Evolutionary conservation across 2,329 filamentous ascomycete species (phyloP).

Genomic region (Colletotrichum sp.): DNA sequence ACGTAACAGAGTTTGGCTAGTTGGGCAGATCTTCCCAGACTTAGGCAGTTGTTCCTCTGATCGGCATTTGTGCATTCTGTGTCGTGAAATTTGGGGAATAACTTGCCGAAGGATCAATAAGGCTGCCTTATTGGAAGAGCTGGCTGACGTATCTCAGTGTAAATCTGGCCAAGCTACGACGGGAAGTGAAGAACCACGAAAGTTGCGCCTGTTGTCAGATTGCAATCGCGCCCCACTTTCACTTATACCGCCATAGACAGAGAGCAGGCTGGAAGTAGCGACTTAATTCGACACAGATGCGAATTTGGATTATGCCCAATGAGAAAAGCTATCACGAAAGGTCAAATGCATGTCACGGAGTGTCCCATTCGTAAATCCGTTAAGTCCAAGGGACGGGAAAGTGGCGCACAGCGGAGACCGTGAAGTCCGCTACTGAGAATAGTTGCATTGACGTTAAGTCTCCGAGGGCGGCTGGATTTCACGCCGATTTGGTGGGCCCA

Average conservation of each 20-base stretch:
- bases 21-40: background rate
- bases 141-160: rapidly evolving
- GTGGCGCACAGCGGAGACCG: background rate
- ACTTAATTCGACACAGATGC: background rate
- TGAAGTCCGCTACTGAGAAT: background rate
- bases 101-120: background rate
- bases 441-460: background rate
- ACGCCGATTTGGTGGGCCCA: conserved; percentile 5
- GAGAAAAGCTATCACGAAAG: background rate
- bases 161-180: rapidly evolving
- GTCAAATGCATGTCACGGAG: background rate
- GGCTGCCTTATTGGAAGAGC: background rate
- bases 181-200: rapidly evolving
- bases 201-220: rapidly evolving
- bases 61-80: background rate
- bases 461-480: background rate
- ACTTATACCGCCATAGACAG: rapidly evolving
- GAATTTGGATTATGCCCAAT: background rate
- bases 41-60: background rate
- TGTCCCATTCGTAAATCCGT: background rate
- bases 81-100: background rate
- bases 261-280: rapidly evolving
- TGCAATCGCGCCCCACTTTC: background rate
- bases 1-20: background rate
- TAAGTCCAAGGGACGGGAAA: background rate